A percentile compares a stretch with the other conserved stretches of the same genome.
Evolutionary conservation across 1,284 basidiomycete genomes (phyloP).

Genomic region (Sporisorium reilianum): DNA sequence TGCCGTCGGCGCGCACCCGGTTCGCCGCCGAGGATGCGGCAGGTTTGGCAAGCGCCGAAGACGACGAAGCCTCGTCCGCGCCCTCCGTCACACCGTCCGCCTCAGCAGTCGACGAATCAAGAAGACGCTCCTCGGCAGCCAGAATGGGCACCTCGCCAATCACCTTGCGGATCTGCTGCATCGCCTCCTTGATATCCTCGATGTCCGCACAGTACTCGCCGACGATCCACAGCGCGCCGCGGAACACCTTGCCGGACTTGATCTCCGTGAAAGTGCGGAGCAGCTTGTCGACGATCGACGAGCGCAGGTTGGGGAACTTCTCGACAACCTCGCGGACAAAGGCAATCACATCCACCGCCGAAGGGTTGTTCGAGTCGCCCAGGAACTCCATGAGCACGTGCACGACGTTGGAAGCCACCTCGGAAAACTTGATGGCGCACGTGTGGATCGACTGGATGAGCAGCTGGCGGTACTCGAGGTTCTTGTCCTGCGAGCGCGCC

Average conservation of each 20-base stretch:
- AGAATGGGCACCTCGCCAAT: slow-evolving; percentile 96
- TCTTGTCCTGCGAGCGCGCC: slow-evolving; percentile 74
- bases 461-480: slow-evolving; percentile 90
- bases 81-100: slow-evolving; percentile 37
- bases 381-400: slow-evolving; percentile 99
- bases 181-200: slow-evolving; percentile 70
- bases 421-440: slow-evolving; percentile 97
- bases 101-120: slow-evolving; percentile 65
- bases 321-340: slow-evolving; percentile 98
- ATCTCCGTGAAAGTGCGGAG: slow-evolving; percentile 86
- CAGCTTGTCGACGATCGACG: slow-evolving; percentile 87
- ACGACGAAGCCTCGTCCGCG: slow-evolving; percentile 32
- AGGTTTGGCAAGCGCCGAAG: slow-evolving; percentile 67
- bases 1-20: slow-evolving; percentile 90
- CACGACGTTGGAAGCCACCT: slow-evolving; percentile 95
- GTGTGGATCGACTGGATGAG: slow-evolving; percentile 98
- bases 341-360: slow-evolving; percentile 92
- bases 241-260: slow-evolving; percentile 97
- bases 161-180: slow-evolving; percentile 86
- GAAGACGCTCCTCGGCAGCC: slow-evolving; percentile 73
- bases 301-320: slow-evolving; percentile 91
- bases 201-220: slow-evolving; percentile 80
- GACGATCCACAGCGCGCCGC: slow-evolving; percentile 96
- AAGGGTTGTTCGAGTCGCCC: slow-evolving; percentile 93
- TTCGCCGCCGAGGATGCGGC: slow-evolving; percentile 72